Evolutionary conservation across 140 eudicot species (phyloP), one percentile per base, ranked within the genome.

Genomic region (Senecio squalidus): DNA sequence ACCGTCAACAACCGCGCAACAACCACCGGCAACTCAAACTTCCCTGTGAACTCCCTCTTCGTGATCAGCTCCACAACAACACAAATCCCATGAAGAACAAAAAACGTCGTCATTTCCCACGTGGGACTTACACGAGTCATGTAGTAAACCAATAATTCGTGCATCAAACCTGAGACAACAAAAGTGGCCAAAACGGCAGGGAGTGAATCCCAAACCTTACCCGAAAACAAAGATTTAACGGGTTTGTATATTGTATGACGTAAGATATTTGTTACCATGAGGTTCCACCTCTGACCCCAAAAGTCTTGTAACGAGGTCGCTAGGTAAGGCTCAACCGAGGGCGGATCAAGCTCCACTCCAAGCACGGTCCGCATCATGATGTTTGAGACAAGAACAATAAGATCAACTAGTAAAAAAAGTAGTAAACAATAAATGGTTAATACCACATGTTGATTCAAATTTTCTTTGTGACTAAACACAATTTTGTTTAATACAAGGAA

Each of bases 251-350:
- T 71, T 2, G 94, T 76, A 51, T 67, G 64, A 1, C 94, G 84
- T 50, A 87, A 86, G 0, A 55, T 10, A 40, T 68, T 71, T 51
- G 84, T 69, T 33, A 88, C 96, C 17, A 64, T 78, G 60, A 88
- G 82, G 76, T 88, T 84, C 96, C 96, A 84, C 56, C 94, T 73
- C n/a, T 71, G 59, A 2, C 94, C 96, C 96, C 94, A 88, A 28
- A 88, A 88, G 27, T 88, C 87, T 43, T 74, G 87, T 16, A 84
- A 73, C 4, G 96, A 88, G 4, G 96, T 76, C 4, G 96, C 62
- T 3, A 80, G 49, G 62, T 87, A 83, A 0, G 95, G 95, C 84
- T 86, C 78, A 44, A 83, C 47, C 4, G 81, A 86, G 9, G 93
- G 74, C 10, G 75, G 79, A 33, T 75, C 79, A 0, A 83, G 69